Base-by-base conservation (phyloP, 2,329 filamentous ascomycete species). In the Celoporthe dispersa region DNA sequence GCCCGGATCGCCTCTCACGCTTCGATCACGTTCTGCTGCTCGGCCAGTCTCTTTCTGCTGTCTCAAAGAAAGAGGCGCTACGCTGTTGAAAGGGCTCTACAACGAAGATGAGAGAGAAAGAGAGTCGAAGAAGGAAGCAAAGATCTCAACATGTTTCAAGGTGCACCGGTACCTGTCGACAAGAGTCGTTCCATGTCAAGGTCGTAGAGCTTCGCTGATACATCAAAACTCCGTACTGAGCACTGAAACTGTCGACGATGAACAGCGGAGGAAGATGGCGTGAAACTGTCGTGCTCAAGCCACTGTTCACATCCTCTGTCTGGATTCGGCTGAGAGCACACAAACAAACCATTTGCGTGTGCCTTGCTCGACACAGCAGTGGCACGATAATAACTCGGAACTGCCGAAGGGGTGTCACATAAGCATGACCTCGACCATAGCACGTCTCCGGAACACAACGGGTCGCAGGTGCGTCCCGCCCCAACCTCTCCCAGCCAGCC, bases 371-470 rank as follows among this genome's bases (percentile, higher is more conserved):
- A 61, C 33, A 25, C 28, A 64, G 31, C 44, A 64, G 31, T n/a
- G 12, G 16, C 44, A 22, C 63, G 63, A 64, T 51, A 64, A 64
- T 64, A 25, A 35, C 31, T 48, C 41, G 63, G 63, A n/a, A 35
- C 31, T 25, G 9, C 41, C 14, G 63, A 48, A 19, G 31, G 25
- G 28, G 14, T 19, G 6, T 25, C 44, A 48, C 44, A 35, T 35
- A 12, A 35, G 25, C 33, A 61, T 48, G 28, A 28, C 19, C 31
- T 53, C 41, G 41, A 51, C 41, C 63, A 25, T 6, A 35, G 31
- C 35, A 25, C 41, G 35, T 35, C 14, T 51, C 44, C 53, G 64
- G 53, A 59, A 59, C 33, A 33, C 53, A 41, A 48, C 51, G 53
- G 44, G 53, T 48, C 22, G 35, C 53, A 44, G 9, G 14, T 59